These are phyloP conservation scores for Cordia subcordata DNA, from an alignment of 257 asterid species.

Conservation along the genomic window DNA sequence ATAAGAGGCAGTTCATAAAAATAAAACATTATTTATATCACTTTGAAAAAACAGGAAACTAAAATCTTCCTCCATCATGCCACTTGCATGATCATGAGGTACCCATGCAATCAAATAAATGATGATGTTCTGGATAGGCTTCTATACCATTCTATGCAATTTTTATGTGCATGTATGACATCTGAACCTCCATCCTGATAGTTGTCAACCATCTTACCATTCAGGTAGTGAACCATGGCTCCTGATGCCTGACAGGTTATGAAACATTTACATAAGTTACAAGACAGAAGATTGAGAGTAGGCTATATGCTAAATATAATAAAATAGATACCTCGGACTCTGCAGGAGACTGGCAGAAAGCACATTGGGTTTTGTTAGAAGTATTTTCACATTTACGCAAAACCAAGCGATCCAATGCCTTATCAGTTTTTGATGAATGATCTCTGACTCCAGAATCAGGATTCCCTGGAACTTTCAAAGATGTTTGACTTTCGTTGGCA, in stretches of 20 bases:
- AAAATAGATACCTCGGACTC: constrained; percentile 60
- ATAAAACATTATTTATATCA: no score
- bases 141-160: constrained; percentile 82
- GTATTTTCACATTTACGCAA: constrained; percentile 34
- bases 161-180: constrained; percentile 59
- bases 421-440: constrained; percentile 25
- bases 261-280: no score
- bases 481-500: constrained; percentile 17
- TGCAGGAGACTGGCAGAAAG: constrained; percentile 70
- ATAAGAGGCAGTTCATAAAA: no score
- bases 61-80: no score
- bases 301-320: background rate
- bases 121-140: background rate
- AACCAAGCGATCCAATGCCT: constrained; percentile 19
- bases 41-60: background rate
- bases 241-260: constrained; percentile 54
- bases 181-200: constrained; percentile 28
- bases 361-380: constrained; percentile 35
- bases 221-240: constrained; percentile 59
- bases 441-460: constrained; percentile 12
- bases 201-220: constrained; percentile 48
- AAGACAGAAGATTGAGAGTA: background rate
- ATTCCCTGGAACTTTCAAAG: constrained; percentile 11
- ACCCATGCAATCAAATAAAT: background rate
- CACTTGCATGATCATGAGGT: background rate